phyloP scores from a whole-genome alignment of 2,329 filamentous ascomycete species.

The Pestalotiopsis sp. region DNA sequence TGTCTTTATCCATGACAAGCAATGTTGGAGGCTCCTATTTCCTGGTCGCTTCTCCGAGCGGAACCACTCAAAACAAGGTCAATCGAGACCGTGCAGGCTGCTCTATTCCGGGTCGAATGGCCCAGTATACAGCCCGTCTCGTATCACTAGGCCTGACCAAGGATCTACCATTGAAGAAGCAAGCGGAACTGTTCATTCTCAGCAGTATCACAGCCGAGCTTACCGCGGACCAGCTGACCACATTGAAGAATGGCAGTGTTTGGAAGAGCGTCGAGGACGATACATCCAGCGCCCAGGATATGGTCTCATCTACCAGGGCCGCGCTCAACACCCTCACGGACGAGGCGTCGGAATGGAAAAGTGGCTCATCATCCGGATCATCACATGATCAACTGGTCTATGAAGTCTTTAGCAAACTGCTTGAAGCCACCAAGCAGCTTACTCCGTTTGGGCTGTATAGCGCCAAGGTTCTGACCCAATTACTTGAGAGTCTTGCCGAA shows the following conservation, averaged over 20 bases:
- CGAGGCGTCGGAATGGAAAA: slow-evolving; percentile 41
- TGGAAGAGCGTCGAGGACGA: slow-evolving; percentile 44
- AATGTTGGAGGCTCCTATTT: slow-evolving; percentile 71
- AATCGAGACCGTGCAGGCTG: slow-evolving; percentile 68
- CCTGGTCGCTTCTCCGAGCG: slow-evolving; percentile 48
- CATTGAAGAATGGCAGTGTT: slow-evolving; percentile 45
- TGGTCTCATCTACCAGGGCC: slow-evolving; percentile 44
- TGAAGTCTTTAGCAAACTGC: slow-evolving; percentile 46
- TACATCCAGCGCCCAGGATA: slow-evolving; percentile 42
- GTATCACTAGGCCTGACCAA: slow-evolving; percentile 46
- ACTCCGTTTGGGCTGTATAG: slow-evolving; percentile 53
- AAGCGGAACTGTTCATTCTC: slow-evolving; percentile 54
- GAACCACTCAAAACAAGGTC: slow-evolving; percentile 14
- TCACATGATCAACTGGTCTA: slow-evolving; percentile 41
- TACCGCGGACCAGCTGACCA: slow-evolving; percentile 56
- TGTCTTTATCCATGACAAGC: slow-evolving; percentile 75
- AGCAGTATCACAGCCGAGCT: slow-evolving; percentile 55
- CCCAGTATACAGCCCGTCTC: slow-evolving; percentile 68
- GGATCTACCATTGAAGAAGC: slow-evolving; percentile 42
- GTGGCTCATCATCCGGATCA: slow-evolving; percentile 32
- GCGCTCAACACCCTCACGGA: slow-evolving; percentile 38
- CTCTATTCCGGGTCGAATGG: slow-evolving; percentile 75
- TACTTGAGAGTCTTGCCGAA: slow-evolving; percentile 51
- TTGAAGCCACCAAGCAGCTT: slow-evolving; percentile 43
- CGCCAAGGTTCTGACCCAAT: slow-evolving; percentile 51